Base-by-base conservation (phyloP, 345 rosid genomes). In the Litchi chinensis region DNA sequence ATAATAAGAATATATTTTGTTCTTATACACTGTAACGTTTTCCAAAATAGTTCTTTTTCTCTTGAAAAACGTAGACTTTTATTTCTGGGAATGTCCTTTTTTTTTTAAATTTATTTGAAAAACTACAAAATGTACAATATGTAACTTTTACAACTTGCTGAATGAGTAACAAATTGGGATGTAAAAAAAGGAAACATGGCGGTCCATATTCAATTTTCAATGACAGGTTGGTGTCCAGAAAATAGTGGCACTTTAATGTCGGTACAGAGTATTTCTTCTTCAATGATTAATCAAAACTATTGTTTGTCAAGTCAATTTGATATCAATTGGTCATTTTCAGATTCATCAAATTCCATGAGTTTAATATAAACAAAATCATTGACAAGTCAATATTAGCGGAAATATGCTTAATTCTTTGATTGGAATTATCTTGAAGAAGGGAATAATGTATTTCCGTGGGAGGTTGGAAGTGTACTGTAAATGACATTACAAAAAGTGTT, bases 271-370 rank as follows among this genome's bases (percentile, higher is more conserved):
- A 66, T 46, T 77, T 24, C 40, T 16, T 67, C 69, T 68, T 74
- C 85, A 52, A 65, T 77, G 65, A 79, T 82, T 77, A 57, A 82
- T 71, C 24, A 50, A 21, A 76, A 74, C 82, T 73, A 19, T 81
- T 76, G 66, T 15, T 56, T 21, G 44, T 56, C 52, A 69, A 72
- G 66, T 78, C 77, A 18, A 65, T 46, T 74, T 74, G 48, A 79
- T 15, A 54, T 79, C 82, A 16, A 54, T 44, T 46, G 46, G 43
- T 66, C 70, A 66, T 64, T 43, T 63, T 78, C 86, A 70, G 18
- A 52, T 84, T 84, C 86, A 66, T 62, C 81, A 80, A 59, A 81
- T 76, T 76, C 87, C 37, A 77, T 71, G 73, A 74, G 44, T 75
- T 46, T 50, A 48, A 32, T 32, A 62, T 5, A 62, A 62, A 37